These are phyloP conservation scores for Cyamopsis tetragonoloba DNA, from an alignment of 306 rosid species.

Conservation along the genomic window DNA sequence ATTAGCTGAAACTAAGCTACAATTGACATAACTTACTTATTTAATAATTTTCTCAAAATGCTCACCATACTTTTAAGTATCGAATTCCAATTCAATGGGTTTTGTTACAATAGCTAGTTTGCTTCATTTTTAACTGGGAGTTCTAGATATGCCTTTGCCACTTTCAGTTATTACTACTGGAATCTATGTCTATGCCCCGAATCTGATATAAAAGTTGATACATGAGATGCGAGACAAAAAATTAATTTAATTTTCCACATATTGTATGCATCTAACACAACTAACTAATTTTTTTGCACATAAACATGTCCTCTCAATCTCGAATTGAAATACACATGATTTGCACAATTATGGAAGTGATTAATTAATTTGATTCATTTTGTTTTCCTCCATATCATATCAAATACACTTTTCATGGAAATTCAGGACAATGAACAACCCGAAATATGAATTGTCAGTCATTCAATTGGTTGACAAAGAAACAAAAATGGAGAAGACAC, in stretches of 20 bases:
- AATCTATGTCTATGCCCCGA: neutral
- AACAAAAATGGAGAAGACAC: neutral
- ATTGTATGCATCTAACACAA: neutral
- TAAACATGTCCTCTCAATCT: neutral
- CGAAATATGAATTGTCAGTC: neutral
- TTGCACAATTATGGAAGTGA: neutral
- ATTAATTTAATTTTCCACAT: neutral
- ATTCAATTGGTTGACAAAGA: conserved; percentile 17
- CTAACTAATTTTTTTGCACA: neutral
- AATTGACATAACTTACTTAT: neutral
- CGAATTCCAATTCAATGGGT: conserved; percentile 6
- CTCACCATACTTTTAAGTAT: neutral
- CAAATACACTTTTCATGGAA: neutral
- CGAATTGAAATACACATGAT: neutral
- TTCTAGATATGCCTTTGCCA: neutral
- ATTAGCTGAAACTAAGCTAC: neutral
- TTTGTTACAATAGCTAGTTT: conserved; percentile 3
- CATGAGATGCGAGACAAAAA: neutral
- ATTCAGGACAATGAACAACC: conserved; percentile 16
- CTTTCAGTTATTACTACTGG: neutral
- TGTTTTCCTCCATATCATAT: neutral
- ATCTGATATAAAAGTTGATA: neutral
- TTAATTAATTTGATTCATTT: neutral
- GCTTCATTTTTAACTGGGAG: neutral
- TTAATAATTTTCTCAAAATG: conserved; percentile 5